Percentiles rank a stretch among this genome's conserved stretches.
phyloP scores from a whole-genome alignment of 2,329 filamentous ascomycete species.

The Lasiodiplodia hormozganensis region DNA sequence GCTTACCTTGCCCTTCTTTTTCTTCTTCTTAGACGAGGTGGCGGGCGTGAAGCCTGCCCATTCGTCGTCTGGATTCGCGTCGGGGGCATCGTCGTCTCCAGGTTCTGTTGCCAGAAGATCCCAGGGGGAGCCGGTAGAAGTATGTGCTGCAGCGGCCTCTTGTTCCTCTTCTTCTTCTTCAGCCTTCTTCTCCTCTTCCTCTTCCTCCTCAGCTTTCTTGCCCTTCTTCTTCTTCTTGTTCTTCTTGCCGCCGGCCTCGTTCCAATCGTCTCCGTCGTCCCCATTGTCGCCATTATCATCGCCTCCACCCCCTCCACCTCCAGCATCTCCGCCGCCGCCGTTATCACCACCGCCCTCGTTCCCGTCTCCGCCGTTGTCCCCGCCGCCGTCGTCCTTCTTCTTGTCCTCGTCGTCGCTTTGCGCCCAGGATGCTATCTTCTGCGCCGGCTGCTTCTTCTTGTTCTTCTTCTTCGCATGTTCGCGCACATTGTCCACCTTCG shows the following conservation, averaged over 20 bases:
- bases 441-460: constrained; percentile 58
- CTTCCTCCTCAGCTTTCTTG: constrained; percentile 38
- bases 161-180: constrained; percentile 42
- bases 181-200: constrained; percentile 47
- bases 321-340: constrained; percentile 45
- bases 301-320: constrained; percentile 42
- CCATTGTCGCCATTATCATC: constrained; percentile 37
- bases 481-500: constrained; percentile 58
- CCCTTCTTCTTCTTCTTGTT: constrained; percentile 50
- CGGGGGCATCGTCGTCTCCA: constrained; percentile 32
- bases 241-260: constrained; percentile 42
- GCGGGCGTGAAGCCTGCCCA: constrained; percentile 58
- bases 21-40: constrained; percentile 53
- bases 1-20: constrained; percentile 61
- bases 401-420: constrained; percentile 57
- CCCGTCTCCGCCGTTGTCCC: constrained; percentile 43
- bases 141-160: constrained; percentile 32
- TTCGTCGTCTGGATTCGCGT: constrained; percentile 38
- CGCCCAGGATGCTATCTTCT: constrained; percentile 43
- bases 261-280: constrained; percentile 44
- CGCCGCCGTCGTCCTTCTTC: constrained; percentile 49
- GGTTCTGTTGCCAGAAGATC: constrained; percentile 24
- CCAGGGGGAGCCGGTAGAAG: constrained; percentile 37
- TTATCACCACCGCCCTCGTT: constrained; percentile 37
- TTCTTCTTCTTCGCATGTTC: constrained; percentile 63